Percentiles rank a stretch among this genome's conserved stretches.
Evolutionary conservation across 2,329 filamentous ascomycete genomes (phyloP).

Genomic region (Aureobasidium sp.): DNA sequence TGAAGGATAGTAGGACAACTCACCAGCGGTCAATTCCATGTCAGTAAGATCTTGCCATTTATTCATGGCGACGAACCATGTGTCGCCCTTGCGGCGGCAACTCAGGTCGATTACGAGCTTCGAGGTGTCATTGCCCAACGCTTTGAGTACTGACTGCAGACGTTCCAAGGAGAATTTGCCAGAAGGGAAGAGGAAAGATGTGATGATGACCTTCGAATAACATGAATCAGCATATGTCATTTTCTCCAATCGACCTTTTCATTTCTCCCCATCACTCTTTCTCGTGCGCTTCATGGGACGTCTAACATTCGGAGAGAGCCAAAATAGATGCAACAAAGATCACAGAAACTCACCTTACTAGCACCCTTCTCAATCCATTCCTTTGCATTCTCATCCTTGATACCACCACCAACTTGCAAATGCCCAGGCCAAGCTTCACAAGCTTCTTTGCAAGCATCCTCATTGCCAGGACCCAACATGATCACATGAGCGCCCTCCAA

Average conservation of each 20-base stretch:
- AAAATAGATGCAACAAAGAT: not conserved
- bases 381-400: slow-evolving; percentile 74
- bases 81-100: slow-evolving; percentile 68
- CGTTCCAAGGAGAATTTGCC: slow-evolving; percentile 73
- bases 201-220: slow-evolving; percentile 74
- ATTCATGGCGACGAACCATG: slow-evolving; percentile 97
- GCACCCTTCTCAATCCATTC: slow-evolving; percentile 85
- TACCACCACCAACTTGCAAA: slow-evolving; percentile 89
- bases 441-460: slow-evolving; percentile 70
- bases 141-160: slow-evolving; percentile 64
- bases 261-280: not conserved
- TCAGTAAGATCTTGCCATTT: slow-evolving; percentile 98
- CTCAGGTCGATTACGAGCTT: slow-evolving; percentile 94
- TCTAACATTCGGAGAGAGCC: not conserved
- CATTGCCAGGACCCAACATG: slow-evolving; percentile 87
- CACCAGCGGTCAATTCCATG: slow-evolving; percentile 86
- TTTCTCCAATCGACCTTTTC: not conserved
- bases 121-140: slow-evolving; percentile 64
- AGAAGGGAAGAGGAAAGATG: slow-evolving; percentile 84
- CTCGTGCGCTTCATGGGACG: not conserved
- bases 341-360: slow-evolving; percentile 59
- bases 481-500: slow-evolving; percentile 86
- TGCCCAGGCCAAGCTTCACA: slow-evolving; percentile 69
- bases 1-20: not conserved
- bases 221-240: not conserved